Conservation (phyloP, 805 yeast genomes). For the Nakazawaea wyomingensis region DNA sequence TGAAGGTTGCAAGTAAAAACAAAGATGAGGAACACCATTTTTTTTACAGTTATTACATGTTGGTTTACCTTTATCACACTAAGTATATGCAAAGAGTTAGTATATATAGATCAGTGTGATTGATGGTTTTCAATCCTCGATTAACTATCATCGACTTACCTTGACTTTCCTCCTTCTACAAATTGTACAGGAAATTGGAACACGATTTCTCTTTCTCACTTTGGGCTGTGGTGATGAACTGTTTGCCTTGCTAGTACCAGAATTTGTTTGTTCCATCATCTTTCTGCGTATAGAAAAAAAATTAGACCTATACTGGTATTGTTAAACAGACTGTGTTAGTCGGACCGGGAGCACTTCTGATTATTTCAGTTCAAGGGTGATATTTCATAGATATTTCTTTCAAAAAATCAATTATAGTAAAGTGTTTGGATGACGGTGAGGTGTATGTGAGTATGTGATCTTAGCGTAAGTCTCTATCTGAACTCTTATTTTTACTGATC, state of each 20-base stretch:
- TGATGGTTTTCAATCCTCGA: no score
- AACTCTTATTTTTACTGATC: neutral
- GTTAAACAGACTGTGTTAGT: no score
- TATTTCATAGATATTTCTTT: no score
- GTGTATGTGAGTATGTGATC: no score
- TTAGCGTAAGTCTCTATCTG: neutral
- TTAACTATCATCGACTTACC: no score
- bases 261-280: neutral
- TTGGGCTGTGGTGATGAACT: conserved; percentile 1
- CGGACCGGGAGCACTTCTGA: no score
- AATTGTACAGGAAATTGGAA: conserved; percentile 34
- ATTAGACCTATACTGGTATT: no score
- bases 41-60: conserved; percentile 52
- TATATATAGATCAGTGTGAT: no score
- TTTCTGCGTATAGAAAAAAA: no score
- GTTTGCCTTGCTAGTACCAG: neutral
- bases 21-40: conserved; percentile 53
- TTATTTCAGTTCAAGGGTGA: no score
- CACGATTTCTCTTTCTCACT: conserved; percentile 30
- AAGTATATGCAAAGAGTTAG: conserved; percentile 1
- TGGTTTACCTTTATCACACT: conserved; percentile 42
- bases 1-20: conserved; percentile 53
- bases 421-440: no score
- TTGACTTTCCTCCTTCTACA: conserved; percentile 35
- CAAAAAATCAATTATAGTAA: no score